Evolutionary conservation across 2,329 filamentous ascomycete species (phyloP).

Genomic region (Dactylellina haptotyla): DNA sequence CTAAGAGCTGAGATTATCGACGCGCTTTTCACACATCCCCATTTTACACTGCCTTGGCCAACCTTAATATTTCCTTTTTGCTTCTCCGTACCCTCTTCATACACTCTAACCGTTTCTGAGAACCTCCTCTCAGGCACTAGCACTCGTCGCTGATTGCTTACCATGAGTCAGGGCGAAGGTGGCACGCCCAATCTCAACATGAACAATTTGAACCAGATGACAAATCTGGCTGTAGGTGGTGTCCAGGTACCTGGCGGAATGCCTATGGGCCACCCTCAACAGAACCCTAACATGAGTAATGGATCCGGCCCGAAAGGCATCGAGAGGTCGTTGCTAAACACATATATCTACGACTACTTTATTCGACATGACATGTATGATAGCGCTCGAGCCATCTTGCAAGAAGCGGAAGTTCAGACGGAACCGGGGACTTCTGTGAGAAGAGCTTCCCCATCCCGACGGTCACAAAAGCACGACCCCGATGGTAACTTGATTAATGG

Average conservation of each 20-base stretch:
- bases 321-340: slow-evolving; percentile 71
- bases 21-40: too few species aligned
- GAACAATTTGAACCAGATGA: slow-evolving; percentile 55
- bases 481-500: slow-evolving; percentile 76
- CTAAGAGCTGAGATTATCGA: too few species aligned
- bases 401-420: slow-evolving; percentile 59
- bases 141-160: slow-evolving; percentile 33
- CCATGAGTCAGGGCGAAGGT: slow-evolving; percentile 55
- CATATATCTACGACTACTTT: slow-evolving; percentile 92
- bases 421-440: slow-evolving; percentile 54
- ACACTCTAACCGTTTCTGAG: background rate
- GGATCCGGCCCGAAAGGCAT: slow-evolving; percentile 32
- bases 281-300: slow-evolving; percentile 45
- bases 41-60: too few species aligned
- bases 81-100: background rate
- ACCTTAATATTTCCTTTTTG: background rate
- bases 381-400: slow-evolving; percentile 78
- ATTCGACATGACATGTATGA: slow-evolving; percentile 85
- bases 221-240: slow-evolving; percentile 55
- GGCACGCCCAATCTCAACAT: slow-evolving; percentile 55
- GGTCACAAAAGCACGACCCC: slow-evolving; percentile 58
- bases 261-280: slow-evolving; percentile 28
- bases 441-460: slow-evolving; percentile 57
- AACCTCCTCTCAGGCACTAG: background rate
- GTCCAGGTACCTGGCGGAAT: slow-evolving; percentile 53